Evolutionary conservation across 495 filamentous ascomycete genomes (phyloP).

Genomic region (Xanthoparmelia taractica): DNA sequence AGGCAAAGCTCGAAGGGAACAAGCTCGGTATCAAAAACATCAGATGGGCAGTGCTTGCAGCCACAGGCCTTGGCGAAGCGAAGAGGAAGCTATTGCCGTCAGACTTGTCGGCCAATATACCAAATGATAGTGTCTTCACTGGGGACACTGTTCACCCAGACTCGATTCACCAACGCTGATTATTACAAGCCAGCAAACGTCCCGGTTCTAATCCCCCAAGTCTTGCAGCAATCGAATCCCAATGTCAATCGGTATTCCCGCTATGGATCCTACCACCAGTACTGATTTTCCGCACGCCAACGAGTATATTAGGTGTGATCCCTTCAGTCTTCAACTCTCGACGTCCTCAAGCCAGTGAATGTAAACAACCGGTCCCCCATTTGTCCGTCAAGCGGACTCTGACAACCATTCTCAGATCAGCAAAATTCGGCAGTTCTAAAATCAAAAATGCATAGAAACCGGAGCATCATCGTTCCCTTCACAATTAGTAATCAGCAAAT

Average conservation of each 20-base stretch:
- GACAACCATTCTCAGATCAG: neutral
- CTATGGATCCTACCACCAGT: neutral
- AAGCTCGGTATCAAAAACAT: slow-evolving; percentile 40
- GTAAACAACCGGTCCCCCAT: neutral
- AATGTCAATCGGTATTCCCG: neutral
- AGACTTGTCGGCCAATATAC: neutral
- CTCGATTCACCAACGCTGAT: neutral
- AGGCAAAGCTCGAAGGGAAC: slow-evolving; percentile 31
- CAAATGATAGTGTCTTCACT: neutral
- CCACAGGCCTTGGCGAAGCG: slow-evolving; percentile 34
- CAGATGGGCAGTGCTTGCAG: slow-evolving; percentile 46
- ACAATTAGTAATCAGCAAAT: neutral
- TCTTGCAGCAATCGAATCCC: neutral
- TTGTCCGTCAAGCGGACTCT: neutral
- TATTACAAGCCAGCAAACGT: neutral
- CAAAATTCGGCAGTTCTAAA: neutral
- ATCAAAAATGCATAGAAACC: neutral
- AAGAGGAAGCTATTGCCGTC: slow-evolving; percentile 10
- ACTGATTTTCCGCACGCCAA: neutral
- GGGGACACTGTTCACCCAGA: neutral
- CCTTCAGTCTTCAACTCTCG: neutral
- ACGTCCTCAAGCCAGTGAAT: neutral
- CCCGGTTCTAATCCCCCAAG: neutral
- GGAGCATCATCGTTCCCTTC: neutral
- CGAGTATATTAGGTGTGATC: neutral